Base-by-base conservation (phyloP, 805 yeast species). In the Nakazawaea ernobii region DNA sequence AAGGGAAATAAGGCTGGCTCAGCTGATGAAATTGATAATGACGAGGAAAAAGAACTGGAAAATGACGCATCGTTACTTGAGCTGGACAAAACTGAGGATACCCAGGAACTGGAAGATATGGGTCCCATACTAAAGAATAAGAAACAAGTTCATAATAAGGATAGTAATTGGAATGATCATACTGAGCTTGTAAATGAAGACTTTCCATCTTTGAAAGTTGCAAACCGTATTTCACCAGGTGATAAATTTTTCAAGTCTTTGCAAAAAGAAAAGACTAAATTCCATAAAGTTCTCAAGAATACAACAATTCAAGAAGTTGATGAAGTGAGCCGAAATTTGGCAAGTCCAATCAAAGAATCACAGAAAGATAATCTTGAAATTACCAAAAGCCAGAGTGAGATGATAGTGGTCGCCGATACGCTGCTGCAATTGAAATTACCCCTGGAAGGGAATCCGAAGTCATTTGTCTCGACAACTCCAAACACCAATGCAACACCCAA, bases 151-250 rank as follows among this genome's bases (percentile, higher is more conserved):
- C 4, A 13, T 13, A 14, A 35, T 13, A 20, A 20, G 24, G 24
- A 20, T 5, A 20, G 24, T 20, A 20, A 20, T 10, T 38, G 41
- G 32, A 2, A 15, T 20, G 13, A 38, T 8, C 15, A 42, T 35
- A 11, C 5, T 11, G 13, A 17, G 15, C n/a, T 32, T 14, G 36
- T 46, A 8, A 33, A 46, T n/a, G n/a, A 35, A 26, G 49, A 46
- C 24, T 46, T 46, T 32, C 49, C 49, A 10, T 13, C 13, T 24
- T 35, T 46, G 41, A 40, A 38, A 20, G 8, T 40, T 2, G 49
- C 49, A 8, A 33, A 15, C 24, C 20, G 32, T 10, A 29, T 35
- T 3, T 30, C 39, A 9, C 42, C 29, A 7, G 32, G 26, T 15
- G 45, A 40, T 27, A 35, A 35, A 30, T 45, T 45, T 30, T 46